Base-by-base conservation (phyloP, 1,284 basidiomycete species). In the Tremellales sp. region DNA sequence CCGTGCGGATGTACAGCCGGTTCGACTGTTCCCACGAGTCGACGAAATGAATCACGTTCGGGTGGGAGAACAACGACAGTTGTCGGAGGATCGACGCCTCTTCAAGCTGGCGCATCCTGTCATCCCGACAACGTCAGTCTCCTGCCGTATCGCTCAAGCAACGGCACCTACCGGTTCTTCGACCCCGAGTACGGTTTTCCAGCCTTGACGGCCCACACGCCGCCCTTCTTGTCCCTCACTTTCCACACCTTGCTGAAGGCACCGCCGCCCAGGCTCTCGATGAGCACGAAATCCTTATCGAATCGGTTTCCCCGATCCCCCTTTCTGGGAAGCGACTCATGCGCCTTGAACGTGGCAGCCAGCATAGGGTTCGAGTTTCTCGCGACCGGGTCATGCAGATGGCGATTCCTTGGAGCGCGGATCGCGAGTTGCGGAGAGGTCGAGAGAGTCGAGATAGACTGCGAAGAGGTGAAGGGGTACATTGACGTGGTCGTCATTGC, bases 21-120 rank as follows among this genome's bases (percentile, higher is more conserved):
- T 87, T 85, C 40, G 84, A 81, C 70, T 97, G 86, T 72, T 98
- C 94, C 94, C 94, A 98, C 48, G 89, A 92, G 73, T 95, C 91
- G 50, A 89, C 77, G 59, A 93, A 92, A 7, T 80, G 79, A 24
- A 98, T 78, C 21, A 97, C 82, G 68, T 92, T 87, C 0, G 82
- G 81, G 73, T 89, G 86, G 28, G 61, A 60, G 1, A 47, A 22
- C 2, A 55, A 68, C 1, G 81, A 80, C 12, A 97, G 78, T 59
- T 87, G 83, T 53, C 85, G 82, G 33, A 97, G 78, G 54, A 94
- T 84, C 51, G 94, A 86, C 31, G 94, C 90, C 74, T 98, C 95
- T 70, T 98, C 93, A 9, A 89, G 80, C 57, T 95, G 79, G 19
- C 92, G 87, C 38, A 85, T 75, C 45, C 90, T 92, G 54, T 34